Base-by-base conservation (phyloP, 495 filamentous ascomycete genomes). In the Entonaema liquescens region DNA sequence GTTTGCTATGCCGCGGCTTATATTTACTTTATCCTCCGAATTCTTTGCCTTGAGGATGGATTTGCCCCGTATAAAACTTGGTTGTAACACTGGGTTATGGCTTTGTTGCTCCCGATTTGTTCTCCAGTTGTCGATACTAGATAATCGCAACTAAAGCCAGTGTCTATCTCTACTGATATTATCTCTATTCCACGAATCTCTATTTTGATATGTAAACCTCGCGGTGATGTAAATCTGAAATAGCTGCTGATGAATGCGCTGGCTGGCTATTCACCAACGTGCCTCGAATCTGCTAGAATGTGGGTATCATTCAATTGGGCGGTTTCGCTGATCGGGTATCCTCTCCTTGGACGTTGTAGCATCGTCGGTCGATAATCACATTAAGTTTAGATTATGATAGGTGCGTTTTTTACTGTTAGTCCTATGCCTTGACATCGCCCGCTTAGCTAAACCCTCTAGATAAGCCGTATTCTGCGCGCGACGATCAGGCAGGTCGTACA, bases 401-500 rank as follows among this genome's bases (percentile, higher is more conserved):
- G n/a, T n/a, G 3, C 11, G 23, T 12, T 3, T 23, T 19, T 19
- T 23, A 23, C 42, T 3, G 9, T 19, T 23, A 11, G 19, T 13
- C 23, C 19, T 12, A 23, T 23, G 42, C 42, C 42, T 47, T 47
- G 6, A 21, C 2, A 13, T 23, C 19, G 42, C 42, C 1, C 19
- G n/a, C n/a, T 28, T 29, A 19, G n/a, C 50, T 29, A 28, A n/a
- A 53, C 29, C 50, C 29, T 35, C 67, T 70, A 77, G 55, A 77
- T 71, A 13, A 75, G 65, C 17, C 70, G 67, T 44, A 65, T 67
- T 26, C 62, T 69, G 38, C 70, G 62, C 21, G 75, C 75, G 29
- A 62, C n/a, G 36, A 67, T 13, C 72, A 87, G 19, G 84, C 89
- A 65, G 23, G 87, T 40, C 5, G 88, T 42, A 42, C 89, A 84